Conservation (phyloP, 1,284 basidiomycete genomes). For the Leccinum ambiguum region DNA sequence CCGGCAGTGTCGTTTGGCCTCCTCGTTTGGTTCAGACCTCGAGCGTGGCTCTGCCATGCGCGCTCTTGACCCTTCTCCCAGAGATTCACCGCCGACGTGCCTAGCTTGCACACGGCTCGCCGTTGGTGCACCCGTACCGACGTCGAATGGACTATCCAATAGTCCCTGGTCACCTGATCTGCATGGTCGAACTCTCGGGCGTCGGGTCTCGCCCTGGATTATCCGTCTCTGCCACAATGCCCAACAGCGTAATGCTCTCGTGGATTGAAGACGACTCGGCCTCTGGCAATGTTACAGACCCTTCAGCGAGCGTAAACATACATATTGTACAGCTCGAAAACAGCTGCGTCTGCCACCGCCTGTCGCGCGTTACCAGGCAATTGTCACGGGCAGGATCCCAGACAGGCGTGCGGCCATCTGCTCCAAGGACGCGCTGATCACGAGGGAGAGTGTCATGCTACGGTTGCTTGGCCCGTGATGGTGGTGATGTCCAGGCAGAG, state of each 20-base stretch:
- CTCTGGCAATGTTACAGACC: not conserved
- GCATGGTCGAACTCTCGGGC: not conserved
- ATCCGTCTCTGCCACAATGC: constrained; percentile 13
- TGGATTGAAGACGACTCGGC: constrained; percentile 13
- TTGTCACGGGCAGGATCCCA: constrained; percentile 49
- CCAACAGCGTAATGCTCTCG: constrained; percentile 22
- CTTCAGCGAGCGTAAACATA: constrained; percentile 38
- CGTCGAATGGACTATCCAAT: constrained; percentile 1
- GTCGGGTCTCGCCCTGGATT: not conserved
- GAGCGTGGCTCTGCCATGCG: not conserved
- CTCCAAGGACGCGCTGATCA: constrained; percentile 36
- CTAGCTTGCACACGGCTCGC: not conserved
- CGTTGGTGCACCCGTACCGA: not conserved
- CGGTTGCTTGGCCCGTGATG: not conserved
- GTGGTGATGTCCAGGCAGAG: not conserved
- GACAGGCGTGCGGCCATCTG: constrained; percentile 45
- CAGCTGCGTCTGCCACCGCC: constrained; percentile 62
- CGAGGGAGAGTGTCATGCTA: constrained; percentile 11
- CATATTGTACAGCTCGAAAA: constrained; percentile 56
- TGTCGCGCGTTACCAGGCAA: constrained; percentile 38
- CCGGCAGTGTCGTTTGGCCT: constrained; percentile 20
- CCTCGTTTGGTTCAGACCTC: constrained; percentile 19
- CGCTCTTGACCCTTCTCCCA: constrained; percentile 9
- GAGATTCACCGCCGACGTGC: not conserved
- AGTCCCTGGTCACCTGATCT: constrained; percentile 7